Base-by-base conservation (phyloP, 2,329 filamentous ascomycete genomes). In the Nemania abortiva region DNA sequence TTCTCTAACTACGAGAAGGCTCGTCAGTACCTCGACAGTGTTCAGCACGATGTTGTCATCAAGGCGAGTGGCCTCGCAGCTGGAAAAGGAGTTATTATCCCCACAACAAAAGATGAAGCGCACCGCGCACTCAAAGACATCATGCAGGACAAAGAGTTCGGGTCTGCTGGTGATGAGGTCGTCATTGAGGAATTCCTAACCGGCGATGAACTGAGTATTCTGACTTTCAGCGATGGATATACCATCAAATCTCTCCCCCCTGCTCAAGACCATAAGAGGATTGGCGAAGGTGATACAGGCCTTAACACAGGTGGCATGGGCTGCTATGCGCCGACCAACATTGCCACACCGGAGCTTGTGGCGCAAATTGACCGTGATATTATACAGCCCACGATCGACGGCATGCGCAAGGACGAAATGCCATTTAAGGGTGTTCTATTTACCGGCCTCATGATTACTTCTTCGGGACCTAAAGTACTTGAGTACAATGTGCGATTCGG, bases 261-360 rank as follows among this genome's bases (percentile, higher is more conserved):
- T 0, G 95, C 95, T 1, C 96, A 99, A 81, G 96, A 98, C 80
- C 96, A 99, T 85, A 98, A 99, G 87, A 89, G 94, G 70, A 94
- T 97, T 72, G 92, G 92, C 62, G 96, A 99, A 77, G 93, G 92
- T 63, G 95, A 98, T 78, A 87, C 89, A 58, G 96, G 96, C 1
- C 93, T 94, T 45, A 98, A 98, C 83, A 98, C 96, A 1, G 96
- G 95, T 68, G 96, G 96, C 49, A 98, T 98, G 96, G 96, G 96
- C 60, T 97, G 94, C 79, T 98, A 98, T 81, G 94, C 95, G 18
- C 93, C 93, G n/a, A 97, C 95, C 1, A 92, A 89, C 72, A 91
- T 95, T 75, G 90, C 91, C 34, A 92, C 91, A 0, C 88, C 90
- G 60, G 89, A 91, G 70, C 85, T 97, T n/a, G 87, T 96, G 20